Conservation (phyloP, 1,284 basidiomycete species). For the Austroboletus rostrupii region DNA sequence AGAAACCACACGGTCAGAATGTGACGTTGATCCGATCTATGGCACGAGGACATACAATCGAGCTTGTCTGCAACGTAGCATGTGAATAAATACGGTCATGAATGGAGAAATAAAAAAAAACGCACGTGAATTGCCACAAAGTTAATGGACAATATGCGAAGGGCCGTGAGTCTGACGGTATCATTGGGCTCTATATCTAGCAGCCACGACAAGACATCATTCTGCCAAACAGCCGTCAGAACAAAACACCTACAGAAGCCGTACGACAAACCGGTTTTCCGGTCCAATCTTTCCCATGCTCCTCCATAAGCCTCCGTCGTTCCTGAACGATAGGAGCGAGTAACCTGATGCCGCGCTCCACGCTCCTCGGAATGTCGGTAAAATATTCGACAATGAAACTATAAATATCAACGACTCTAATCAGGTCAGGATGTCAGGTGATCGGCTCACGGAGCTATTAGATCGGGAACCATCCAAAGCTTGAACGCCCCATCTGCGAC, state of each 20-base stretch:
- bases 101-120: background rate
- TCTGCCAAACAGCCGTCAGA: background rate
- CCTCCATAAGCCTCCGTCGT: slow-evolving; percentile 26
- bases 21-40: background rate
- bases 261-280: slow-evolving; percentile 33
- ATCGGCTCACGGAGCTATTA: slow-evolving; percentile 35
- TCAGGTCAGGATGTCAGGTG: background rate
- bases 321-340: slow-evolving; percentile 35
- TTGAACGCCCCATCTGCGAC: slow-evolving; percentile 26
- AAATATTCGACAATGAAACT: slow-evolving; percentile 1
- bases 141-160: slow-evolving; percentile 33
- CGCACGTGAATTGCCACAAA: slow-evolving; percentile 36
- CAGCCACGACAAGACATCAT: background rate
- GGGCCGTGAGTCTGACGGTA: slow-evolving; percentile 24
- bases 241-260: background rate
- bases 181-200: background rate
- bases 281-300: slow-evolving; percentile 35
- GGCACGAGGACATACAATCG: slow-evolving; percentile 2
- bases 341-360: slow-evolving; percentile 19
- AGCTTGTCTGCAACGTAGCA: slow-evolving; percentile 4
- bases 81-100: background rate
- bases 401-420: too few relatives aligned
- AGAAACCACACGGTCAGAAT: background rate
- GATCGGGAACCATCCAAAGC: slow-evolving; percentile 34
- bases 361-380: background rate